Conservation (phyloP, 345 rosid genomes). For the Citropsis articulata region DNA sequence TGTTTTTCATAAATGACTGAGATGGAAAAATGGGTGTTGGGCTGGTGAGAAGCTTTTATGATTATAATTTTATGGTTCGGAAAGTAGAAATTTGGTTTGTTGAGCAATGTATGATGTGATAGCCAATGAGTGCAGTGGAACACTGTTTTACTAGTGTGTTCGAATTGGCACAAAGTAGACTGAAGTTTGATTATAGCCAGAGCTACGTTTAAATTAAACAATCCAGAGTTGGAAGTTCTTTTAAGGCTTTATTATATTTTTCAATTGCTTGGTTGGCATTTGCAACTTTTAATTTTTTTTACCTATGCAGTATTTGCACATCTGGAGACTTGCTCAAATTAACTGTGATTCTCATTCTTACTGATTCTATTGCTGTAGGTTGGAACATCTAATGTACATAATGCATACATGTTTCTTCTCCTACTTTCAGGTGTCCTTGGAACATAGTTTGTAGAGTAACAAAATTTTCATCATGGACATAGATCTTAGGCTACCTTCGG, state of each 20-base stretch:
- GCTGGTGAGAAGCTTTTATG: background rate
- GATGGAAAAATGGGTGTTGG: background rate
- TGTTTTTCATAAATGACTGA: background rate
- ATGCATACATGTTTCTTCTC: background rate
- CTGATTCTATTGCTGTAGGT: background rate
- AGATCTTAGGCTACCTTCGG: slow-evolving; percentile 61
- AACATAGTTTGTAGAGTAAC: background rate
- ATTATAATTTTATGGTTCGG: background rate
- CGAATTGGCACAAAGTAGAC: background rate
- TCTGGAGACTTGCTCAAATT: background rate
- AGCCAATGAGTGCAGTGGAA: background rate
- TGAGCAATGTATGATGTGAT: background rate
- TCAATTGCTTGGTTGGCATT: background rate
- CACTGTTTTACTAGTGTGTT: background rate
- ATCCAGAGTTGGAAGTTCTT: background rate
- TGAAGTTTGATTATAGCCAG: background rate
- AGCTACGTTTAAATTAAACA: background rate
- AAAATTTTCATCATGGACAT: slow-evolving; percentile 42
- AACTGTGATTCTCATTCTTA: background rate
- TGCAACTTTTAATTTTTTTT: background rate
- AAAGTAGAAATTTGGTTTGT: background rate
- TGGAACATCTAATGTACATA: background rate
- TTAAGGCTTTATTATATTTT: background rate
- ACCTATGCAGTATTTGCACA: background rate
- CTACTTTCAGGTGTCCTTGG: slow-evolving; percentile 4